These are phyloP conservation scores for Cystobasidiaceae sp. DNA, from an alignment of 1,284 basidiomycete genomes.

Conservation along the genomic window DNA sequence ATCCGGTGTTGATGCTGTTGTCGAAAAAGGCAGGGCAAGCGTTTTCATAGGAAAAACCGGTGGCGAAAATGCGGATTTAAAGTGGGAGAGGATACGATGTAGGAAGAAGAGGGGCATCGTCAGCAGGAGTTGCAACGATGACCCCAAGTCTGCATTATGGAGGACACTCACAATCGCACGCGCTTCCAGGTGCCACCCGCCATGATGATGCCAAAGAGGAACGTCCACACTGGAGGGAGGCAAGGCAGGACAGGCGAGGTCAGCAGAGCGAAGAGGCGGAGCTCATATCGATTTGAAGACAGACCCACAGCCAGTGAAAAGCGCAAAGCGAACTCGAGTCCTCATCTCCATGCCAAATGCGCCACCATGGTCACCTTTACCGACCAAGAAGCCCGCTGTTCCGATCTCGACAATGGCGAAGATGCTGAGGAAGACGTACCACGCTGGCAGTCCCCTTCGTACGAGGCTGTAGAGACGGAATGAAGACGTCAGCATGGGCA, in stretches of 20 bases:
- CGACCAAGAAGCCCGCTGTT: constrained; percentile 15
- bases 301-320: constrained; percentile 17
- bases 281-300: neutral
- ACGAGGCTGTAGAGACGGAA: constrained; percentile 16
- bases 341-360: neutral
- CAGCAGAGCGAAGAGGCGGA: neutral
- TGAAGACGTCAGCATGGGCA: no score
- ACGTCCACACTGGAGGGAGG: constrained; percentile 20
- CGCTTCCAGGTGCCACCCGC: constrained; percentile 5
- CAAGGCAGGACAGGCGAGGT: neutral
- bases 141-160: no score
- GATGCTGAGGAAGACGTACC: constrained; percentile 9
- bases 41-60: no score
- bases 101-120: no score
- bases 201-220: constrained; percentile 24
- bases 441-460: constrained; percentile 12
- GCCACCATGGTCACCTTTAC: constrained; percentile 7
- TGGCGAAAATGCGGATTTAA: no score
- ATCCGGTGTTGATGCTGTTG: constrained; percentile 23
- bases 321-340: constrained; percentile 3
- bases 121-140: no score
- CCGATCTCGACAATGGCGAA: constrained; percentile 29
- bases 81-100: no score
- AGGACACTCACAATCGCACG: constrained; percentile 6
- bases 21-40: no score